Evolutionary conservation across 2,329 filamentous ascomycete species (phyloP).

Genomic region (Trematosphaeria pertusa): DNA sequence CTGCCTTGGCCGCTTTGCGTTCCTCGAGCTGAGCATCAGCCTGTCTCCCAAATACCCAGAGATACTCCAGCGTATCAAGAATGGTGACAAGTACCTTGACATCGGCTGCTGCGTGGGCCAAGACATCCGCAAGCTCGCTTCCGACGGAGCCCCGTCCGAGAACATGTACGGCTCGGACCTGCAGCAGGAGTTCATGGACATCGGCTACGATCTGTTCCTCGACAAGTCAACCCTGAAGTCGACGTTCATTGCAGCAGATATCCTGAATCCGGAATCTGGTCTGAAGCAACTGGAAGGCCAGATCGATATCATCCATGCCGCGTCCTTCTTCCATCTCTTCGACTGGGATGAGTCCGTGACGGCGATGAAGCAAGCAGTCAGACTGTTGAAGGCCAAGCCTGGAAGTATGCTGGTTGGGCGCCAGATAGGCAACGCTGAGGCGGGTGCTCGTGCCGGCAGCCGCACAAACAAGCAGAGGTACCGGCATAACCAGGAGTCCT

Average conservation of each 20-base stretch:
- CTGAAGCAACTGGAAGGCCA: constrained; percentile 46
- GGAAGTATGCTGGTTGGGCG: constrained; percentile 50
- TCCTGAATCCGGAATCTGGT: constrained; percentile 43
- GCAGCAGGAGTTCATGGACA: constrained; percentile 56
- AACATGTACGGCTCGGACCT: constrained; percentile 53
- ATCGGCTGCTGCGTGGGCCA: constrained; percentile 55
- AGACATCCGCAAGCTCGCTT: constrained; percentile 53
- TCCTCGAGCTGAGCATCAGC: constrained; percentile 42
- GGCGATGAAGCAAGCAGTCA: constrained; percentile 40
- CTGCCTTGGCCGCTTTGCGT: constrained; percentile 46
- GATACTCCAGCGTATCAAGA: constrained; percentile 43
- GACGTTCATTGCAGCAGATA: constrained; percentile 61
- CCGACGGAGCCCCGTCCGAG: constrained; percentile 50
- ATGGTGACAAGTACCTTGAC: constrained; percentile 49
- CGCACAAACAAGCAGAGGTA: constrained; percentile 32
- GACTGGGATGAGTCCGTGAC: constrained; percentile 48
- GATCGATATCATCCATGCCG: constrained; percentile 52
- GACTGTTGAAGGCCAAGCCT: constrained; percentile 41
- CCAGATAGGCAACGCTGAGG: constrained; percentile 42
- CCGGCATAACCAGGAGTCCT: constrained; percentile 48
- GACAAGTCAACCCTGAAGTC: constrained; percentile 52
- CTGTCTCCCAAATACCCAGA: constrained; percentile 37
- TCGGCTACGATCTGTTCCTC: constrained; percentile 56
- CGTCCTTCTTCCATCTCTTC: constrained; percentile 55
- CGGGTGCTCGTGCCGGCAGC: constrained; percentile 31